Evolutionary conservation across 2,329 filamentous ascomycete genomes (phyloP).

Genomic region (Colletotrichum somersetense): DNA sequence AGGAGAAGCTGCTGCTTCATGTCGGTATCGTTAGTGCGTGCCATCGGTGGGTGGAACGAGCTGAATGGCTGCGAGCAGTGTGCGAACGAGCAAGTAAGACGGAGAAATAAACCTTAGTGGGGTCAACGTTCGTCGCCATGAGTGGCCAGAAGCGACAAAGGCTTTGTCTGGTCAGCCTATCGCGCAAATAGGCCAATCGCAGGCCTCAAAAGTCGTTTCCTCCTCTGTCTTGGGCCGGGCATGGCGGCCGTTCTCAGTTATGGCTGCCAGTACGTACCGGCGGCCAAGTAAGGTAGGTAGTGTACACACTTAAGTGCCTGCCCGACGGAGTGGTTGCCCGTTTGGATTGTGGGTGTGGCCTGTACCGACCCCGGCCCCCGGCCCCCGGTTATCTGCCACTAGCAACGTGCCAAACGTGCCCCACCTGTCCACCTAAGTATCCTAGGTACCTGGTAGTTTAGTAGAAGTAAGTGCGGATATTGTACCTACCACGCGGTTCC

Average conservation of each 20-base stretch:
- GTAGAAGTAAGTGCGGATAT: background rate
- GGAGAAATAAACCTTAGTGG: slow-evolving; percentile 1
- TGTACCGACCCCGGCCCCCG: slow-evolving; percentile 1
- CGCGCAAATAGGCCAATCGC: slow-evolving; percentile 35
- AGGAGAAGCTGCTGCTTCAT: slow-evolving; percentile 8
- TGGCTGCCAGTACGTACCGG: background rate
- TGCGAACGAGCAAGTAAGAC: background rate
- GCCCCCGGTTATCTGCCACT: slow-evolving; percentile 3
- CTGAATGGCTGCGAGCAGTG: slow-evolving; percentile 13
- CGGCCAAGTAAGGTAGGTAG: too few relatives aligned
- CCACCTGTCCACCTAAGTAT: too few relatives aligned
- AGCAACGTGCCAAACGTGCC: background rate
- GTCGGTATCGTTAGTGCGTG: slow-evolving; percentile 7
- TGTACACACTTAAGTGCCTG: background rate
- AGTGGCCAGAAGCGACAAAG: background rate
- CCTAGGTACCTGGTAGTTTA: too few relatives aligned
- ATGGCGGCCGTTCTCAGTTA: slow-evolving; percentile 5
- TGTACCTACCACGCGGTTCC: background rate
- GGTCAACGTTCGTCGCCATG: background rate
- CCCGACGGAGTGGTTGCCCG: slow-evolving; percentile 34
- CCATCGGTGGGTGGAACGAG: slow-evolving; percentile 15
- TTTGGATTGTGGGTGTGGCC: slow-evolving; percentile 20
- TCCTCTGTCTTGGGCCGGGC: slow-evolving; percentile 23
- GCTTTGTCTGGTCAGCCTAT: slow-evolving; percentile 16
- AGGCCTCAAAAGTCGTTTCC: slow-evolving; percentile 8